Evolutionary conservation across 805 yeast species (phyloP).

Genomic region (Candida silvicultrix): DNA sequence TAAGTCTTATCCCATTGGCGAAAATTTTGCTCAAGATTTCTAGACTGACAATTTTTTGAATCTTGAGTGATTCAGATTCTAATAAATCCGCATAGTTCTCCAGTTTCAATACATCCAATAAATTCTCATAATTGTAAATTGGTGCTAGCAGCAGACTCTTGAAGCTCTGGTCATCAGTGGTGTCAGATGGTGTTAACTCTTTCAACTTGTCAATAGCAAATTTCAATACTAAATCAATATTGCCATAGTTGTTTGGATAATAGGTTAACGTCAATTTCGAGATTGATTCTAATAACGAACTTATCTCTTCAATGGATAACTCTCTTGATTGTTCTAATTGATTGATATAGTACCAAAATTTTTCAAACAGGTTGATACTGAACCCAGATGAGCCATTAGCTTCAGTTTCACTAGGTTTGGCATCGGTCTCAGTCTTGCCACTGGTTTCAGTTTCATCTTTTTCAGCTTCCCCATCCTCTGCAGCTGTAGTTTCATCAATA

Average conservation of each 20-base stretch:
- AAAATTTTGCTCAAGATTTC: conserved; percentile 57
- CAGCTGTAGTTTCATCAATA: neutral
- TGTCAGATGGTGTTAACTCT: conserved; percentile 21
- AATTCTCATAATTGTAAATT: conserved; percentile 28
- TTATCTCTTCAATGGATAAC: conserved; percentile 59
- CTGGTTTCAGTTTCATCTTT: neutral
- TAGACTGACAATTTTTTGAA: conserved; percentile 53
- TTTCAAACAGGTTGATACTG: conserved; percentile 42
- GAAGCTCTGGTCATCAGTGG: conserved; percentile 32
- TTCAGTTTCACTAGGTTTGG: too few relatives aligned
- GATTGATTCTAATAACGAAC: conserved; percentile 59
- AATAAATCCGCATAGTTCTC: conserved; percentile 49
- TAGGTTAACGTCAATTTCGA: conserved; percentile 57
- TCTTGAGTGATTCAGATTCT: conserved; percentile 39
- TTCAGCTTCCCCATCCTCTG: conserved; percentile 2
- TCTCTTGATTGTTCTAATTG: conserved; percentile 51
- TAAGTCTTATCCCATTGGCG: conserved; percentile 28
- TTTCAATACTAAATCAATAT: conserved; percentile 55
- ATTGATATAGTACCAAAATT: conserved; percentile 60
- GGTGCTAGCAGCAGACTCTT: conserved; percentile 43
- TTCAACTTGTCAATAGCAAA: conserved; percentile 39
- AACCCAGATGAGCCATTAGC: conserved; percentile 5
- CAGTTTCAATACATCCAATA: conserved; percentile 32
- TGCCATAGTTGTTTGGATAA: conserved; percentile 54
- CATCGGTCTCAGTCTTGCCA: too few relatives aligned